A percentile compares a stretch with the other conserved stretches of the same genome.
Evolutionary conservation across 73 alveolate genomes (phyloP).

Genomic region (Uronychia binucleata): DNA sequence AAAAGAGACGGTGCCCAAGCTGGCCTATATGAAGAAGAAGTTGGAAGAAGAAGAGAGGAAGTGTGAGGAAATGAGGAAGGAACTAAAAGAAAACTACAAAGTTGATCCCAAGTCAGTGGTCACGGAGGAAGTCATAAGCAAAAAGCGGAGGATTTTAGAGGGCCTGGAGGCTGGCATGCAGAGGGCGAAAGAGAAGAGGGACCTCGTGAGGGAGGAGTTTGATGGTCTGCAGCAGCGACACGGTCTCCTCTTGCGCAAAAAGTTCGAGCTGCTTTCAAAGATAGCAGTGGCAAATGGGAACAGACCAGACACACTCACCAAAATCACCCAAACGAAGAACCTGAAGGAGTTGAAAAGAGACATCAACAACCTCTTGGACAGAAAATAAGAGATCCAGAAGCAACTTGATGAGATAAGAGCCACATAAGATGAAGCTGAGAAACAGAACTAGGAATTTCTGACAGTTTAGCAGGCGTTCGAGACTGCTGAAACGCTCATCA

Average conservation of each 20-base stretch:
- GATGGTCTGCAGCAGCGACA: not conserved
- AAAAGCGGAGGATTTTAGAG: not conserved
- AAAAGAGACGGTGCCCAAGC: not conserved
- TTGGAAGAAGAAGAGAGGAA: not conserved
- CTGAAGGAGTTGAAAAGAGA: slow-evolving; percentile 18
- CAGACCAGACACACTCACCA: not conserved
- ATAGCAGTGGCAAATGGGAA: not conserved
- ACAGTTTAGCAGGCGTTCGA: not conserved
- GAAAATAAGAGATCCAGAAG: not conserved
- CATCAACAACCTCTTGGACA: not conserved
- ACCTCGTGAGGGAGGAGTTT: not conserved
- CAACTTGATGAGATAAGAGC: not conserved
- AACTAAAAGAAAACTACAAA: not conserved
- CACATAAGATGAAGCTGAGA: not conserved
- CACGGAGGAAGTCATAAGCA: slow-evolving; percentile 13
- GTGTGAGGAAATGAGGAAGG: not conserved
- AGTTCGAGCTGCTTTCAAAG: not conserved
- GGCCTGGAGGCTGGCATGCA: not conserved
- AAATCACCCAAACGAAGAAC: not conserved
- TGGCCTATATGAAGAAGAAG: not conserved
- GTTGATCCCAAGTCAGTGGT: not conserved
- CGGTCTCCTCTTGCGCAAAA: not conserved
- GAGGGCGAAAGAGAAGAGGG: slow-evolving; percentile 4
- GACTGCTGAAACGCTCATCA: not conserved
- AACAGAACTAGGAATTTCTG: not conserved